Conservation (phyloP, 176 grass and related monocot species). For the Olyra latifolia region DNA sequence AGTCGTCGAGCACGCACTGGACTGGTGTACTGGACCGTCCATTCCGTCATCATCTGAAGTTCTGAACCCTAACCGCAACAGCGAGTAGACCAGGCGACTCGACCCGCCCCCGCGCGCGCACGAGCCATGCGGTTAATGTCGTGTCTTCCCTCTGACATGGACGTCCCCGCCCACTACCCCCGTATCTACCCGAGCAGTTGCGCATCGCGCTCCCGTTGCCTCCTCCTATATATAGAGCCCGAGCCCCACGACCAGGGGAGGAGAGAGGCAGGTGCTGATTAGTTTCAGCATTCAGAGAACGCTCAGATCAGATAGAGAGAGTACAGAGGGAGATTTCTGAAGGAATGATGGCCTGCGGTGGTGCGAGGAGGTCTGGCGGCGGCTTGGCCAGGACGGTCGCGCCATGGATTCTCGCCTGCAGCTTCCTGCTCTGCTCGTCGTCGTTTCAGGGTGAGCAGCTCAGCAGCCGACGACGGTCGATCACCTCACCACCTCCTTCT, state of each 20-base stretch:
- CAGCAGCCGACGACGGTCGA: neutral
- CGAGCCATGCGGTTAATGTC: slow-evolving; percentile 27
- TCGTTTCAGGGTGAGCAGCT: slow-evolving; percentile 33
- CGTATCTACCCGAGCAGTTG: slow-evolving; percentile 24
- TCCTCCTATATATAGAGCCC: slow-evolving; percentile 13
- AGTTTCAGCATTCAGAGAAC: neutral
- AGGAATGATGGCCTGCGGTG: neutral
- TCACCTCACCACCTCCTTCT: neutral
- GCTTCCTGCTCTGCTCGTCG: slow-evolving; percentile 31
- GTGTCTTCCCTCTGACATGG: slow-evolving; percentile 14
- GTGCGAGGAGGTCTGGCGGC: neutral
- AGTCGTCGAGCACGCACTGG: too few species aligned
- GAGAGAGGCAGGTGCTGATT: neutral
- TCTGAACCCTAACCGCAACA: too few species aligned
- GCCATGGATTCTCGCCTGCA: slow-evolving; percentile 33
- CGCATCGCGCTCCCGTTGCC: neutral
- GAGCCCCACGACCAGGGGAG: neutral
- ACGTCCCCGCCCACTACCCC: slow-evolving; percentile 9
- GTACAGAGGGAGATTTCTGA: neutral
- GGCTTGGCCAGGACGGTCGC: neutral
- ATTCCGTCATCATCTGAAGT: too few species aligned
- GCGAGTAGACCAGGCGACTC: too few species aligned
- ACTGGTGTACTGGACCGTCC: too few species aligned
- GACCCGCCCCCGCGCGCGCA: neutral
- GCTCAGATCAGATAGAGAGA: neutral